These are phyloP conservation scores for Malus hybrid DNA, from an alignment of 331 rosid species.

Conservation along the genomic window DNA sequence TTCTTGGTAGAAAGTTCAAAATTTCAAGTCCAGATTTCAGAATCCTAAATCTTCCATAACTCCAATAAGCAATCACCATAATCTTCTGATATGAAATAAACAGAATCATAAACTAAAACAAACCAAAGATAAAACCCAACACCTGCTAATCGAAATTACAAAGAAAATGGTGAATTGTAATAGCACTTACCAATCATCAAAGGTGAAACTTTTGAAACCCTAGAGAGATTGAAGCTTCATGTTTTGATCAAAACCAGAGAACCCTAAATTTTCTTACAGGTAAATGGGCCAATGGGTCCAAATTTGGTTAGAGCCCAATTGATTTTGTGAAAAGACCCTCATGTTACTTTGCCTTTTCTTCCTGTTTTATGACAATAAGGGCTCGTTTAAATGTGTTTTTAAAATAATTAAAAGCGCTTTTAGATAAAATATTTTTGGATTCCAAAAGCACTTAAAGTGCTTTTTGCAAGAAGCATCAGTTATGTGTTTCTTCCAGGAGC, in stretches of 20 bases:
- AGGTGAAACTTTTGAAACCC: background rate
- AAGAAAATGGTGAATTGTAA: background rate
- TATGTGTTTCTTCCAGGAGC: too few relatives aligned
- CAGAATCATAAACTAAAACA: background rate
- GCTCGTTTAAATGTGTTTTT: too few relatives aligned
- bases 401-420: too few relatives aligned
- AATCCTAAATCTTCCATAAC: background rate
- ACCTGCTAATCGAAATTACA: background rate
- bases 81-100: background rate
- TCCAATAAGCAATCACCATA: background rate
- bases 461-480: too few relatives aligned
- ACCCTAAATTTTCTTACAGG: background rate
- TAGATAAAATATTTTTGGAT: too few relatives aligned
- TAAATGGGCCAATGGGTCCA: background rate
- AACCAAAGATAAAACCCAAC: background rate
- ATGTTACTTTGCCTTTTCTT: background rate
- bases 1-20: background rate
- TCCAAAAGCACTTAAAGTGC: too few relatives aligned
- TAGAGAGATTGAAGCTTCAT: background rate
- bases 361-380: too few relatives aligned
- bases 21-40: background rate
- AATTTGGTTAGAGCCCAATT: background rate
- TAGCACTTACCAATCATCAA: background rate
- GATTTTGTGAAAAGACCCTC: background rate
- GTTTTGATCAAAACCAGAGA: background rate